Base-by-base conservation (phyloP, 1,139 yeast genomes). In the Hyphopichia khmerensis region DNA sequence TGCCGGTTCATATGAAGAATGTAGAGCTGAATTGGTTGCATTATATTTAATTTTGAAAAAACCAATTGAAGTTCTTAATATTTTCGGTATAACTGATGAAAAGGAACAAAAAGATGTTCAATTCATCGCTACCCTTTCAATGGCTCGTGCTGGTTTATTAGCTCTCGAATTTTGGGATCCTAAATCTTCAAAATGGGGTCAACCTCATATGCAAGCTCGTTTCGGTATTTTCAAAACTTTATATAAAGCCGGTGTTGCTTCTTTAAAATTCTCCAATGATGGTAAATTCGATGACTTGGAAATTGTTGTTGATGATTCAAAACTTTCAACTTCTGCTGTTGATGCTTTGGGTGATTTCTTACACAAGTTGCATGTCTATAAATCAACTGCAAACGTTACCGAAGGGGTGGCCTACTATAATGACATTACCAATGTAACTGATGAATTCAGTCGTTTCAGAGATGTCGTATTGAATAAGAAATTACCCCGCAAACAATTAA, bases 141-240 rank as follows among this genome's bases (percentile, higher is more conserved):
- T 89, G 96, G 86, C 90, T 26, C 78, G 96, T 55, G 96, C 96
- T 5, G 96, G 96, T 48, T 70, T 89, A 42, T 57, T 85, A 35
- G 91, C 87, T 2, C 72, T 89, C 56, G 96, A 89, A 61, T 87
- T 77, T 62, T 89, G 95, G 89, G 96, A 88, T 62, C 96, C 96
- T 35, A 64, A 67, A 37, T 75, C 88, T 31, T 68, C 73, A 47
- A 87, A 87, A 63, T 89, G 96, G 96, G 96, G 96, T 30, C 96
- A 89, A 67, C 83, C 96, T n/a, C 96, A 89, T 60, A 87, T 88
- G 90, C 96, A 88, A 69, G 96, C 96, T 6, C 75, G 96, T 59
- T 89, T 79, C 63, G 87, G 93, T 32, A 88, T 89, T 52, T 75
- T 87, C 74, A 87, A 86, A 67, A 77, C 84, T 26, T 82, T 87